Evolutionary conservation across 805 yeast genomes (phyloP).

Genomic region (Candida oleophila): DNA sequence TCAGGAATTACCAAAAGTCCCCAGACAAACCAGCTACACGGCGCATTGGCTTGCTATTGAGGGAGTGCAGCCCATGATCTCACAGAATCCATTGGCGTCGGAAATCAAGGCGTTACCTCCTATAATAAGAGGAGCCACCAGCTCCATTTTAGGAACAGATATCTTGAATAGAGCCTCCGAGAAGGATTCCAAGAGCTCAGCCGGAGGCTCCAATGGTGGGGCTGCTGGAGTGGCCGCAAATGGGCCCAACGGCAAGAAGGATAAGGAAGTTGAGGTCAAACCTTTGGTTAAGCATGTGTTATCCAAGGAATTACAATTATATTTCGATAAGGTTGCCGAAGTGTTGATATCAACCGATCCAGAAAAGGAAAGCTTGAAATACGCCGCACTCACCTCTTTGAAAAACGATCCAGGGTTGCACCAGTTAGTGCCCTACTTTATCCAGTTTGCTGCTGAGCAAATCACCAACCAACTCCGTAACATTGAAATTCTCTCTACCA

Average conservation of each 20-base stretch:
- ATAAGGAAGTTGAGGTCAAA: conserved; percentile 62
- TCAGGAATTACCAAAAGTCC: conserved; percentile 93
- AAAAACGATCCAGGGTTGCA: conserved; percentile 94
- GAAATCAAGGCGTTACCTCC: conserved; percentile 82
- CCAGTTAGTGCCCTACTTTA: conserved; percentile 93
- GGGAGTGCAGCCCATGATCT: conserved; percentile 97
- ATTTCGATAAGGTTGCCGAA: conserved; percentile 85
- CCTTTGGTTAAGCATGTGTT: conserved; percentile 94
- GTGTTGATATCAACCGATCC: conserved; percentile 65
- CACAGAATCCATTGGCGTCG: conserved; percentile 86
- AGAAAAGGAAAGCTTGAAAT: conserved; percentile 55
- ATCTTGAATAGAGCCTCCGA: conserved; percentile 18
- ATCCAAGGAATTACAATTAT: conserved; percentile 89
- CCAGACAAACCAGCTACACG: conserved; percentile 86
- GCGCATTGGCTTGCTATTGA: conserved; percentile 98
- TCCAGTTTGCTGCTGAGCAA: conserved; percentile 94
- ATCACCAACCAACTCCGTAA: conserved; percentile 83
- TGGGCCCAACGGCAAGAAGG: conserved; percentile 15
- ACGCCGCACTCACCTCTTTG: conserved; percentile 82
- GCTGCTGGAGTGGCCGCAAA: conserved; percentile 4
- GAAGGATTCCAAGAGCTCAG: conserved; percentile 10
- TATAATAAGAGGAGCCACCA: conserved; percentile 76
- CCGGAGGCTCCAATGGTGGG: conserved; percentile 10
- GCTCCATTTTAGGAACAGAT: conserved; percentile 41
- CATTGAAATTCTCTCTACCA: conserved; percentile 68